These are phyloP conservation scores for Salinomyces thailandicus DNA, from an alignment of 2,329 filamentous ascomycete species.

Conservation along the genomic window DNA sequence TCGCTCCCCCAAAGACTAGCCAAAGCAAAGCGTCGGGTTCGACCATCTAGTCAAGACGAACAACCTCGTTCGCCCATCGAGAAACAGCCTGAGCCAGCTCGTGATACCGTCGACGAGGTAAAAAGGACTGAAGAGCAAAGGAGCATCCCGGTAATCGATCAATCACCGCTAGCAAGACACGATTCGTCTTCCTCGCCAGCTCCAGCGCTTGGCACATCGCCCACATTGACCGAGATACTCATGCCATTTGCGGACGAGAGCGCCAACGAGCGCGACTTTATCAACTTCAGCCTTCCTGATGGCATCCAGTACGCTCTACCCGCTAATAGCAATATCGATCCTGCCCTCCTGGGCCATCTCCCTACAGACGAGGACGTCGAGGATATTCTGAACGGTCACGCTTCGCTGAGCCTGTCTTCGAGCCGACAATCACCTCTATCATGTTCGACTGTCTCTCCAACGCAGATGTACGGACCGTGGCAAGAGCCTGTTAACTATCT, in stretches of 20 bases:
- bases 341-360: constrained; percentile 9
- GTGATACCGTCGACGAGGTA: not conserved
- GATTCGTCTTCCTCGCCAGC: not conserved
- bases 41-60: not conserved
- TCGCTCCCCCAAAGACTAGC: constrained; percentile 5
- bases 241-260: constrained; percentile 12
- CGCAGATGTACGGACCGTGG: constrained; percentile 3
- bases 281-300: constrained; percentile 20
- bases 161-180: not conserved
- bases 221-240: constrained; percentile 22
- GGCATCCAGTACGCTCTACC: constrained; percentile 17
- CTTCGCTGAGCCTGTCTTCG: not conserved
- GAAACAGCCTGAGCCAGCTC: not conserved
- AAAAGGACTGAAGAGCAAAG: not conserved
- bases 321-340: constrained; percentile 10
- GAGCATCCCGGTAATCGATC: not conserved
- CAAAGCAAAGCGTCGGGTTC: constrained; percentile 9
- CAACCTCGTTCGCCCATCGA: not conserved
- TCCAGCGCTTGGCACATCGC: constrained; percentile 10
- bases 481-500: constrained; percentile 13
- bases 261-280: constrained; percentile 13
- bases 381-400: constrained; percentile 5
- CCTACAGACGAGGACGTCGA: constrained; percentile 9
- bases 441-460: not conserved
- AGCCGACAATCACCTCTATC: not conserved